These are phyloP conservation scores for Didymella glomerata DNA, from an alignment of 2,329 filamentous ascomycete genomes.

Conservation along the genomic window DNA sequence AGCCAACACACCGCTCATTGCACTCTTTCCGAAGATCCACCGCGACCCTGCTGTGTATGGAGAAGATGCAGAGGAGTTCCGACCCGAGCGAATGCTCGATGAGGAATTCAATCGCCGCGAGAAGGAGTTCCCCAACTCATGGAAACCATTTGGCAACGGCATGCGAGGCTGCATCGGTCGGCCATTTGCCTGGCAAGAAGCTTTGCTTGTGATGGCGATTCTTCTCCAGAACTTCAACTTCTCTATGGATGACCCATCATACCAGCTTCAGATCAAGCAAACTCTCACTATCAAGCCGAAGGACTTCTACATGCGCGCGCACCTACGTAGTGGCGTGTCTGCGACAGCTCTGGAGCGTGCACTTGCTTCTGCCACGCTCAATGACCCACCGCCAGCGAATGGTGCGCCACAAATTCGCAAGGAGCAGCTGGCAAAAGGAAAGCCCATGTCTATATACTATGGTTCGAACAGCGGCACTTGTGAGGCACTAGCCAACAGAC, in stretches of 20 bases:
- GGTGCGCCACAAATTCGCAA: slow-evolving; percentile 21
- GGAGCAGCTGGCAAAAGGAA: slow-evolving; percentile 32
- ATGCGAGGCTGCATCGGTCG: slow-evolving; percentile 63
- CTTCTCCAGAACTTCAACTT: slow-evolving; percentile 58
- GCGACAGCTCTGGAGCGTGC: slow-evolving; percentile 44
- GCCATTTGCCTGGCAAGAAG: slow-evolving; percentile 65
- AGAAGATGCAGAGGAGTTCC: slow-evolving; percentile 56
- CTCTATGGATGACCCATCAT: slow-evolving; percentile 54
- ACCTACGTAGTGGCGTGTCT: slow-evolving; percentile 42
- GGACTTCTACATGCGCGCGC: slow-evolving; percentile 51
- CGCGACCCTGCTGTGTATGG: slow-evolving; percentile 55
- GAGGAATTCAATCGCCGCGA: slow-evolving; percentile 52
- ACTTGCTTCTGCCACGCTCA: slow-evolving; percentile 35
- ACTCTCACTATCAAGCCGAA: slow-evolving; percentile 58
- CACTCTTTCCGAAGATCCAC: slow-evolving; percentile 50
- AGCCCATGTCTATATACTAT: slow-evolving; percentile 50
- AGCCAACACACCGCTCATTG: slow-evolving; percentile 43
- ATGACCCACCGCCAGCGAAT: slow-evolving; percentile 24
- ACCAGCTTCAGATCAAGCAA: slow-evolving; percentile 55
- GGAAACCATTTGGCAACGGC: slow-evolving; percentile 65
- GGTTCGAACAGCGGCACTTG: slow-evolving; percentile 56
- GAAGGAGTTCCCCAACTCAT: slow-evolving; percentile 53
- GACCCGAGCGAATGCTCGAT: slow-evolving; percentile 59
- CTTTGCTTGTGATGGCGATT: slow-evolving; percentile 55
- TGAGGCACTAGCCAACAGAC: slow-evolving; percentile 51